phyloP scores from a whole-genome alignment of 2,329 filamentous ascomycete species.

The Lachnellula cervina region DNA sequence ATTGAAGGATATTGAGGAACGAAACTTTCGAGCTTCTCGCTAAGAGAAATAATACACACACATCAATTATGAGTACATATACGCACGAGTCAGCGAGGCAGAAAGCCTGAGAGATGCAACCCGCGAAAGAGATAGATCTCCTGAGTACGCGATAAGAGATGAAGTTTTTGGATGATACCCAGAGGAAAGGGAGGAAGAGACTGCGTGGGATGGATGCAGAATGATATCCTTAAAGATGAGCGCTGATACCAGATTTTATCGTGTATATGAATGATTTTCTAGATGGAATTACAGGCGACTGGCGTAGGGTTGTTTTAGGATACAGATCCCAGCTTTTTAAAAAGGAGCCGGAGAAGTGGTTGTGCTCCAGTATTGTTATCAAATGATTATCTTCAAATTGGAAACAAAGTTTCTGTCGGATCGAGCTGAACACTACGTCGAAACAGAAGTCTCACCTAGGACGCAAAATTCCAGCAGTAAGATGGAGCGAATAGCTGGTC shows the following conservation, averaged over 20 bases:
- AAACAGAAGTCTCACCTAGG: too few species aligned
- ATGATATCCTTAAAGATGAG: neutral
- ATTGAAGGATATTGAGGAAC: conserved; percentile 20
- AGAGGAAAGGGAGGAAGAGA: neutral
- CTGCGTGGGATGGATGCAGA: neutral
- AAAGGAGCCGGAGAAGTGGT: neutral
- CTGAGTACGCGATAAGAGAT: neutral
- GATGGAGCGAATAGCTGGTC: too few species aligned
- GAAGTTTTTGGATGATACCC: neutral
- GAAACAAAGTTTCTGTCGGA: too few species aligned
- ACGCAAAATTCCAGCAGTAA: too few species aligned
- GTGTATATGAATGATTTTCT: neutral
- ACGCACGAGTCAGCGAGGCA: neutral
- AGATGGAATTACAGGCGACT: neutral
- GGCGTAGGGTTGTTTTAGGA: neutral
- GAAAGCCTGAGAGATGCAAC: neutral
- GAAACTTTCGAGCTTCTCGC: neutral
- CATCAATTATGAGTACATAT: neutral
- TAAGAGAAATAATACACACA: neutral
- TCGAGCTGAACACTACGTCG: too few species aligned
- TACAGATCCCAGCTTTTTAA: neutral
- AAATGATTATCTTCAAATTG: too few species aligned
- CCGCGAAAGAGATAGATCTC: neutral
- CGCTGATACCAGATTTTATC: neutral
- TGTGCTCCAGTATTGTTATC: neutral